Evolutionary conservation across 139 green algal genomes (phyloP).

Genomic region (Haematococcus sp.): DNA sequence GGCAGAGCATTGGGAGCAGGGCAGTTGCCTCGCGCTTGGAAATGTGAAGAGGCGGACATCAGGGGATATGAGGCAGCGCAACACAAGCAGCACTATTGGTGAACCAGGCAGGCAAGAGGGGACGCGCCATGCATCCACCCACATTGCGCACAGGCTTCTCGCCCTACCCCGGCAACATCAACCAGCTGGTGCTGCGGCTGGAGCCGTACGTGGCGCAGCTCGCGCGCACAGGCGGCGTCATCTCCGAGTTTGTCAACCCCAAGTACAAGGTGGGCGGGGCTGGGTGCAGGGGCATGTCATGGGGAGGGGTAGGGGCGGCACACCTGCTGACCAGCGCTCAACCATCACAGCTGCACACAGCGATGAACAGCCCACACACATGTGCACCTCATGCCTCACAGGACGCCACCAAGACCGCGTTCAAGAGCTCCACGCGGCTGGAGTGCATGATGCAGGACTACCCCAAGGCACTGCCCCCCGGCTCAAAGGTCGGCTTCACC

Average conservation of each 20-base stretch:
- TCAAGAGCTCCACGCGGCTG: slow-evolving; percentile 94
- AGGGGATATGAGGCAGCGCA: too few relatives aligned
- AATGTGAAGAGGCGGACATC: too few relatives aligned
- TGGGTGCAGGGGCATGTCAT: too few relatives aligned
- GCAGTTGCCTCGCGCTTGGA: too few relatives aligned
- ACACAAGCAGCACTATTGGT: too few relatives aligned
- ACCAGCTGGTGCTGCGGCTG: slow-evolving; percentile 91
- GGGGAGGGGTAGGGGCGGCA: too few relatives aligned
- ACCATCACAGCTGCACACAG: too few relatives aligned
- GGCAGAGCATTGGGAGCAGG: too few relatives aligned
- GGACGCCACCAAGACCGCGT: slow-evolving; percentile 80
- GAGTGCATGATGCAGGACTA: slow-evolving; percentile 99
- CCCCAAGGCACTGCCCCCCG: slow-evolving; percentile 67
- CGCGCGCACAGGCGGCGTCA: slow-evolving; percentile 72
- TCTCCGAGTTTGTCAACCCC: slow-evolving; percentile 98
- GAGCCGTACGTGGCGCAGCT: slow-evolving; percentile 74
- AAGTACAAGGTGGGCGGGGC: slow-evolving; percentile 71
- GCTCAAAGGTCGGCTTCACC: slow-evolving; percentile 89
- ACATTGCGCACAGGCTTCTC: slow-evolving; percentile 88
- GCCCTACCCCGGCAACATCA: slow-evolving; percentile 96
- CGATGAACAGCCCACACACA: not conserved
- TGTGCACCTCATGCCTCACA: slow-evolving; percentile 34
- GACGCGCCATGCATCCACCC: too few relatives aligned
- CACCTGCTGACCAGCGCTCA: too few relatives aligned
- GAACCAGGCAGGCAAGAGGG: too few relatives aligned